These are phyloP conservation scores for Asclepias syriaca DNA, from an alignment of 257 asterid genomes.

Conservation along the genomic window DNA sequence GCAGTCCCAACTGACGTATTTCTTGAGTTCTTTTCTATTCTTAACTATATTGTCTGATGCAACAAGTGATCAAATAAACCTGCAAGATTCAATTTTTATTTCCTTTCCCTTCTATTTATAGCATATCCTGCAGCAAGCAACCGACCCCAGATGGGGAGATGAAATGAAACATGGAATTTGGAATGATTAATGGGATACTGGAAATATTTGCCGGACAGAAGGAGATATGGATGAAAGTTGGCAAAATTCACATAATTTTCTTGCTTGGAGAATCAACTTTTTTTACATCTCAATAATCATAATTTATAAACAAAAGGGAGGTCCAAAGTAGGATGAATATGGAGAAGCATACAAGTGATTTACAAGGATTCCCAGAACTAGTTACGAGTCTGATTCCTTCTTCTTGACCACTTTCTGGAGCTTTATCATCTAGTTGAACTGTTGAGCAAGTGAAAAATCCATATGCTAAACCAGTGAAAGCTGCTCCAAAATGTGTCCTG, in stretches of 20 bases:
- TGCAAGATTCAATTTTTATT: background rate
- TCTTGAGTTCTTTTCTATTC: background rate
- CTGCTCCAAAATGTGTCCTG: constrained; percentile 75
- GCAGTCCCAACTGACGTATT: background rate
- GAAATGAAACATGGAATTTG: background rate
- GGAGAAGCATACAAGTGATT: constrained; percentile 57
- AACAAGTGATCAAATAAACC: background rate
- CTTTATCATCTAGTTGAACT: constrained; percentile 47
- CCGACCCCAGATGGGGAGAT: background rate
- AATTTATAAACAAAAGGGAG: constrained; percentile 33
- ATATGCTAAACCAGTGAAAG: constrained; percentile 55
- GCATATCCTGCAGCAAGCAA: background rate
- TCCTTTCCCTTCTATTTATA: background rate
- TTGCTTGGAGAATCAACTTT: background rate
- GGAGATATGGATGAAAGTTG: background rate
- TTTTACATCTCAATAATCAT: constrained; percentile 28
- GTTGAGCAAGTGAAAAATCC: constrained; percentile 55
- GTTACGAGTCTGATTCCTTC: constrained; percentile 48
- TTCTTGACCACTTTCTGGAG: constrained; percentile 37
- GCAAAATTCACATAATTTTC: constrained; percentile 4
- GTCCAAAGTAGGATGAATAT: constrained; percentile 42
- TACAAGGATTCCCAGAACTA: constrained; percentile 53
- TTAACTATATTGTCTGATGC: background rate
- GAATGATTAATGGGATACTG: background rate
- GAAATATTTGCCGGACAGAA: background rate